These are phyloP conservation scores for Podospora tetraspora DNA, from an alignment of 495 filamentous ascomycete genomes.

Conservation along the genomic window DNA sequence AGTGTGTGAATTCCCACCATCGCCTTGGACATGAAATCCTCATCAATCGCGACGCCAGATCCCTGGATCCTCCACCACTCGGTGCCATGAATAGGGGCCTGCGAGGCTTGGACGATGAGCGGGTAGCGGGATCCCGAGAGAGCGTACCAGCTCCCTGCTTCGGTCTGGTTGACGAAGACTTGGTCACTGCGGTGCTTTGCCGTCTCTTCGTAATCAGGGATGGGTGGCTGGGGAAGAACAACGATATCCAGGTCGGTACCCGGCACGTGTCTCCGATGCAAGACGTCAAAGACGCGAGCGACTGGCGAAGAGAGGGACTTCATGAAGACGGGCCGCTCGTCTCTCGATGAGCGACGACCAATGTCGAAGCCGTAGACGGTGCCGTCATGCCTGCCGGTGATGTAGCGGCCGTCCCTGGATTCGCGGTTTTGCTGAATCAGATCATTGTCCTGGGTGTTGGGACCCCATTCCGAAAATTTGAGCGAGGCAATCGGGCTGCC, in stretches of 20 bases:
- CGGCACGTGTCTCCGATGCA: conserved; percentile 57
- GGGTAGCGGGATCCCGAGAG: conserved; percentile 86
- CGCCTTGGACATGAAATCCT: conserved; percentile 32
- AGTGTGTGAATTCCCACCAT: conserved; percentile 46
- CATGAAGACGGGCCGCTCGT: conserved; percentile 38
- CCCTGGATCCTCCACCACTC: conserved; percentile 46
- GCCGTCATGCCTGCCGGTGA: conserved; percentile 85
- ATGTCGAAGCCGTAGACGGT: conserved; percentile 75
- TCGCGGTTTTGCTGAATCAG: conserved; percentile 71
- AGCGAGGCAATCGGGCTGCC: conserved; percentile 79
- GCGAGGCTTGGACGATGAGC: conserved; percentile 65
- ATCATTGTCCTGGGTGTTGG: conserved; percentile 87
- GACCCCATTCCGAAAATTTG: conserved; percentile 90
- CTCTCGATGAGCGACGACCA: conserved; percentile 35
- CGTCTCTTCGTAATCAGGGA: conserved; percentile 55
- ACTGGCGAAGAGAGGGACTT: conserved; percentile 77
- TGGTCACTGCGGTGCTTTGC: conserved; percentile 54
- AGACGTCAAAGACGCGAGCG: conserved; percentile 85
- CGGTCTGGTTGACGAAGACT: conserved; percentile 83
- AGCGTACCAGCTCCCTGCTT: conserved; percentile 85
- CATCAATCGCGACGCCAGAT: conserved; percentile 30
- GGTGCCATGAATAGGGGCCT: conserved; percentile 59
- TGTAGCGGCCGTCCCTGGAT: conserved; percentile 82
- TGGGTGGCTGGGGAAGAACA: conserved; percentile 77
- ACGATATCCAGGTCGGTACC: conserved; percentile 61